phyloP scores from a whole-genome alignment of 108 stramenopile genomes.

The Schizochytrium sp. region DNA sequence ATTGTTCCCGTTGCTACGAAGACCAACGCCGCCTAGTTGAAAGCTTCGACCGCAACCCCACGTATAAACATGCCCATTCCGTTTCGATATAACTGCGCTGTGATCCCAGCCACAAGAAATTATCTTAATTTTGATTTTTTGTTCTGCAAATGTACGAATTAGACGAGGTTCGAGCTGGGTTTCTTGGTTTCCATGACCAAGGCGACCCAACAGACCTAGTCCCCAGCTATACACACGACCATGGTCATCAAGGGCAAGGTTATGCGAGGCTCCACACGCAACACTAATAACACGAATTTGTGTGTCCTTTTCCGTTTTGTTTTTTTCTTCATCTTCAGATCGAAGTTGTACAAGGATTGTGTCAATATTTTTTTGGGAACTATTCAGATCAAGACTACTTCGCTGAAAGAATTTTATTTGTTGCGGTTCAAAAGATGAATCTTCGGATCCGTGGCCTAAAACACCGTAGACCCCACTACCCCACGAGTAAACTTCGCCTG shows the following conservation, averaged over 20 bases:
- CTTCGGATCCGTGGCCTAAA: background rate
- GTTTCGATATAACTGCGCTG: slow-evolving; percentile 10
- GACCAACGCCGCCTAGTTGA: slow-evolving; percentile 41
- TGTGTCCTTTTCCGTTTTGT: background rate
- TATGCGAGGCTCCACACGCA: slow-evolving; percentile 9
- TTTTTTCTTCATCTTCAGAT: background rate
- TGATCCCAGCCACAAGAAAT: slow-evolving; percentile 57
- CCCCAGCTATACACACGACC: slow-evolving; percentile 50
- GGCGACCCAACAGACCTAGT: background rate
- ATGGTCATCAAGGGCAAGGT: background rate
- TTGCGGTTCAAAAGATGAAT: background rate
- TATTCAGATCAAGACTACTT: background rate
- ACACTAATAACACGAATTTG: background rate
- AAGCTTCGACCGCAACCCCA: slow-evolving; percentile 42
- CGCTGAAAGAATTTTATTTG: background rate
- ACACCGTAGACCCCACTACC: slow-evolving; percentile 19
- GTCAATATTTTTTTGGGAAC: background rate
- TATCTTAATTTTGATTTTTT: background rate
- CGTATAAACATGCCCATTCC: slow-evolving; percentile 19
- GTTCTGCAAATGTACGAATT: background rate
- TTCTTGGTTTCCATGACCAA: slow-evolving; percentile 33
- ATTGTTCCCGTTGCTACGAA: background rate
- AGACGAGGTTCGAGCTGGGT: background rate
- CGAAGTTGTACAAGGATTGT: background rate
- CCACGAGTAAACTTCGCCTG: slow-evolving; percentile 44